Evolutionary conservation across 2,329 filamentous ascomycete species (phyloP), one percentile per base, ranked within the genome.

Genomic region (Aspergillus latus): DNA sequence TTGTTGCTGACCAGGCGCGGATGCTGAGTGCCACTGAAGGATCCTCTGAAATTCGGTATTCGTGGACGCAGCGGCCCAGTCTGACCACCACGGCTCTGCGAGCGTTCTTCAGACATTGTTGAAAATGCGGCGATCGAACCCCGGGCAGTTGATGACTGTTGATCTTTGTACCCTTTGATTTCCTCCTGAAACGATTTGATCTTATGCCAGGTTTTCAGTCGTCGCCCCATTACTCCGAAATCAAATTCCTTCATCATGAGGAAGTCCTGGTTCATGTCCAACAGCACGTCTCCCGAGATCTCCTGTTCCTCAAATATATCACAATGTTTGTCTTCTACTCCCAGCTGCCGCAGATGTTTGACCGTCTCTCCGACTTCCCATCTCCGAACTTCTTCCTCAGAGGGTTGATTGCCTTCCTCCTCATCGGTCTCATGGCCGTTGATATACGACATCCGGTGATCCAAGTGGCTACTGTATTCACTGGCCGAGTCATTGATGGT

Each of bases 161-260:
- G 69, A 57, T 69, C 76, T 75, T 85, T 66, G 75, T 84, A 74
- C 44, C 82, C 82, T 61, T 84, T 88, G 42, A 94, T 87, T 72
- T 97, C 91, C 67, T 96, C 90, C 70, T 97, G 93, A 61, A 97
- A 82, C 3, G 85, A 80, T 74, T 96, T 96, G 72, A 97, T 92
- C 74, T 94, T 96, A 74, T 97, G 91, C 93, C 93, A 97, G 2
- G 92, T 96, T 73, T 95, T 95, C 59, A 97, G 76, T 59, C 93
- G 84, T 56, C 90, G 84, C 7, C 93, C 93, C 64, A 97, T 92
- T 2, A 92, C 90, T 15, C 93, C 93, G 63, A 97, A 81, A 64
- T 97, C 90, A 66, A 97, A 96, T 46, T 94, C 92, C 70, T 96
- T 96, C 78, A 97, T 88, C 71, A 97, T 96, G 13, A 97, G 81